A percentile compares a stretch with the other conserved stretches of the same genome.
Conservation (phyloP, 2,329 filamentous ascomycete genomes). For the Anthostomella pinea region DNA sequence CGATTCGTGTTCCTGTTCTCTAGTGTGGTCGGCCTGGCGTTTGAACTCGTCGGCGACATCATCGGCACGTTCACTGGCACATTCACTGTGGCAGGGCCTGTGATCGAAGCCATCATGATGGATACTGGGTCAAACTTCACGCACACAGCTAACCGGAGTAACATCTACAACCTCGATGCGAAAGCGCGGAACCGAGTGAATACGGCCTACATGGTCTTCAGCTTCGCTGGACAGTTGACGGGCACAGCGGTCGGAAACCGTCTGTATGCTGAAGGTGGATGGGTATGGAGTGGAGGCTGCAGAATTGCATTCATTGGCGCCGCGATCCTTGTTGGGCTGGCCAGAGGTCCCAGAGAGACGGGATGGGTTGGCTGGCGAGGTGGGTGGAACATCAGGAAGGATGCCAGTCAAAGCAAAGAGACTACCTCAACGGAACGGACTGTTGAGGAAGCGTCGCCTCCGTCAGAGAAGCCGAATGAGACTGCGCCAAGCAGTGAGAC, state of each 20-base stretch:
- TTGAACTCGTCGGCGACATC: constrained; percentile 59
- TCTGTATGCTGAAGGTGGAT: constrained; percentile 50
- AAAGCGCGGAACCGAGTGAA: constrained; percentile 73
- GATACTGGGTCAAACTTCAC: constrained; percentile 72
- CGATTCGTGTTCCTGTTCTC: constrained; percentile 65
- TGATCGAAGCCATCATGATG: constrained; percentile 64
- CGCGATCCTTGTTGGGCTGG: constrained; percentile 35
- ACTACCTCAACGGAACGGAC: background rate
- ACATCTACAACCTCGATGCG: constrained; percentile 69
- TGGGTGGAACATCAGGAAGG: constrained; percentile 36
- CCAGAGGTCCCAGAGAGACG: constrained; percentile 38
- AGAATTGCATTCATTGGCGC: constrained; percentile 39
- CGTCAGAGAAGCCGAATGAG: background rate
- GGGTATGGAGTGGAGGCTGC: constrained; percentile 45
- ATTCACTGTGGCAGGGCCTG: constrained; percentile 65
- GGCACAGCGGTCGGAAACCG: constrained; percentile 61
- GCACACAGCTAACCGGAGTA: constrained; percentile 69
- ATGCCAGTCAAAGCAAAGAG: constrained; percentile 9
- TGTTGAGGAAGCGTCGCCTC: constrained; percentile 8
- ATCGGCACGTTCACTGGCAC: constrained; percentile 68
- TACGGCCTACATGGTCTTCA: constrained; percentile 76
- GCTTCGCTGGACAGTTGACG: constrained; percentile 71
- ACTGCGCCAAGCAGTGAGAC: too few relatives aligned
- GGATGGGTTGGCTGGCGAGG: constrained; percentile 43
- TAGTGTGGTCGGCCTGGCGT: constrained; percentile 58